Evolutionary conservation across 352 stramenopile species (phyloP), one percentile per base, ranked within the genome.

Genomic region (Globisporangium abappressorium): DNA sequence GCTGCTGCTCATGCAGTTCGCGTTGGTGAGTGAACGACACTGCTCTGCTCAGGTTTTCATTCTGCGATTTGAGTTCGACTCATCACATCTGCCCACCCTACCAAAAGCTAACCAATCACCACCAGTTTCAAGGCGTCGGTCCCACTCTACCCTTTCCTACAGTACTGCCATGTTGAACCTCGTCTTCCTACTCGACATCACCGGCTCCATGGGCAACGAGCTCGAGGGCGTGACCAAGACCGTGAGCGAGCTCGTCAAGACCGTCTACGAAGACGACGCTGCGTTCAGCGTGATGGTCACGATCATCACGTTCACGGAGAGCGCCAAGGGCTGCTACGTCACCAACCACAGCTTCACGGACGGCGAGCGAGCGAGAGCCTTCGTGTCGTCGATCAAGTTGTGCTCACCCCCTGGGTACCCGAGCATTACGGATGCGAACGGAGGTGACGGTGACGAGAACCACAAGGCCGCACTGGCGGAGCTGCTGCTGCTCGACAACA

Each of bases 121-220:
- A 34, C 51, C 15, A 43, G 36, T 43, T 43, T 43, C 14, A 5
- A 18, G 15, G 5, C n/a, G 14, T 18, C 36, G 12, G 4, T 49
- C 15, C 15, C 18, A 22, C 15, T 7, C 41, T 49, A 49, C 41
- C 33, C 24, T 26, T 26, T 26, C 53, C 14, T 18, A 59, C 28
- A 59, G 15, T 11, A 2, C 2, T 58, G 62, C 30, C 54, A 91
- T 91, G 83, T 36, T 90, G 46, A 90, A 90, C 78, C 69, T 91
- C 66, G 83, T 70, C 28, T 90, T 91, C 73, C 68, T 90, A 24
- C 74, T 91, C 70, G 83, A 90, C 72, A 91, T 91, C 75, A 91
- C 83, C 7, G 83, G 83, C 64, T 91, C 83, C 57, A 91, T 91
- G 83, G 66, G 70, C 64, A 77, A 55, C 22, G 78, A 91, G 61